Evolutionary conservation across 371 early-diverging fungal genomes (phyloP), one percentile per base, ranked within the genome.

Genomic region (Apophysomyces ossiformis): DNA sequence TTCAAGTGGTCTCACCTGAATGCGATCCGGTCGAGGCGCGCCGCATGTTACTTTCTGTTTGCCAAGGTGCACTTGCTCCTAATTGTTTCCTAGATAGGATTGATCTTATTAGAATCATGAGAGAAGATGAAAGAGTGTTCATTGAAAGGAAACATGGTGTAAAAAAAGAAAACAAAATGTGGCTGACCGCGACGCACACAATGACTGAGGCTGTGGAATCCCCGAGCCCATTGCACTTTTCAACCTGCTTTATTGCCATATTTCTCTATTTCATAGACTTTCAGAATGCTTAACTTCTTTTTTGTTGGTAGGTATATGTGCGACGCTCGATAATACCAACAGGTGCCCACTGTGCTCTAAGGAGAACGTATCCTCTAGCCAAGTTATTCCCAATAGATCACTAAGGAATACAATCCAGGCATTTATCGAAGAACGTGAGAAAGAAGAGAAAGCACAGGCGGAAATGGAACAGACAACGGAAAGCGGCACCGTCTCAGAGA

Each of bases 381-480:
- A 76, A 46, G 59, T 77, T 38, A 75, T 80, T 38, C 74, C 75
- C 13, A 80, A 80, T 63, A 75, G 72, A 18, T 75, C 80, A 38
- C 44, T 80, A 18, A 61, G 70, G 64, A 63, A 64, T 60, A 69
- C 75, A 4, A 75, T 80, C 38, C 69, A 77, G 57, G 66, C 62
- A 37, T 71, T 64, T 46, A 56, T 70, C 2, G 75, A 76, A 54
- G 71, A 71, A 58, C 69, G 57, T 26, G 65, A 61, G 41, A 64
- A 57, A 12, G 73, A 64, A 37, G 59, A 66, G 16, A n/a, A 26
- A 50, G 54, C 16, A 26, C 54, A 26, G n/a, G 72, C 61, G 18
- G 63, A 73, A 66, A 39, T 71, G 45, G 60, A 68, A 57, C 71
- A 68, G 8, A 56, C 65, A 15, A 50, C 57, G 2, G 57, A 58